Evolutionary conservation across 805 yeast genomes (phyloP).

Genomic region (Teunomyces barrocoloradensis): DNA sequence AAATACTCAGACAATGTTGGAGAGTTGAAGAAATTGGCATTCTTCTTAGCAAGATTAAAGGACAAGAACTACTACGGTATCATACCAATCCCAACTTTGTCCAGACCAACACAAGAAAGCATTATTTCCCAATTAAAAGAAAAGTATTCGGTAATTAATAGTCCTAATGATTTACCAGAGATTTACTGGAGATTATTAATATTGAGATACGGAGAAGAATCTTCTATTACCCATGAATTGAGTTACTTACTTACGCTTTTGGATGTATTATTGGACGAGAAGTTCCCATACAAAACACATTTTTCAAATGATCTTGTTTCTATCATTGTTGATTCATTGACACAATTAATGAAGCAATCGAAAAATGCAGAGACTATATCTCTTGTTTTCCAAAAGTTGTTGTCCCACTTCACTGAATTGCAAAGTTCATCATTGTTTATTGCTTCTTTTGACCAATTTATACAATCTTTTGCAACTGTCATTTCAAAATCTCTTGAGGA

Average conservation of each 20-base stretch:
- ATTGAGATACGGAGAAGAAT: constrained; percentile 34
- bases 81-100: constrained; percentile 20
- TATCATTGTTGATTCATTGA: constrained; percentile 31
- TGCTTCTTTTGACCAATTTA: constrained; percentile 28
- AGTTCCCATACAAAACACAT: constrained; percentile 9
- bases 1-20: constrained; percentile 18
- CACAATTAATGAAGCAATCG: constrained; percentile 18
- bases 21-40: constrained; percentile 27
- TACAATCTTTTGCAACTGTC: constrained; percentile 11
- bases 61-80: constrained; percentile 9
- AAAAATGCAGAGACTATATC: neutral
- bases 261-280: constrained; percentile 7
- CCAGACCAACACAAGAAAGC: constrained; percentile 26
- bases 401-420: constrained; percentile 19
- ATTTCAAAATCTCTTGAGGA: neutral
- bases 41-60: constrained; percentile 17
- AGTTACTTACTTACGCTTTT: constrained; percentile 17
- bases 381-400: constrained; percentile 11
- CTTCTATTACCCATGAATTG: constrained; percentile 13
- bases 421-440: constrained; percentile 38
- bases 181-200: constrained; percentile 53
- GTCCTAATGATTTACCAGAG: constrained; percentile 24
- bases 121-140: constrained; percentile 9
- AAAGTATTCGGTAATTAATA: constrained; percentile 6
- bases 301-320: constrained; percentile 44